Conservation (phyloP, 176 grass and related monocot genomes). For the Metroxylon sagu region DNA sequence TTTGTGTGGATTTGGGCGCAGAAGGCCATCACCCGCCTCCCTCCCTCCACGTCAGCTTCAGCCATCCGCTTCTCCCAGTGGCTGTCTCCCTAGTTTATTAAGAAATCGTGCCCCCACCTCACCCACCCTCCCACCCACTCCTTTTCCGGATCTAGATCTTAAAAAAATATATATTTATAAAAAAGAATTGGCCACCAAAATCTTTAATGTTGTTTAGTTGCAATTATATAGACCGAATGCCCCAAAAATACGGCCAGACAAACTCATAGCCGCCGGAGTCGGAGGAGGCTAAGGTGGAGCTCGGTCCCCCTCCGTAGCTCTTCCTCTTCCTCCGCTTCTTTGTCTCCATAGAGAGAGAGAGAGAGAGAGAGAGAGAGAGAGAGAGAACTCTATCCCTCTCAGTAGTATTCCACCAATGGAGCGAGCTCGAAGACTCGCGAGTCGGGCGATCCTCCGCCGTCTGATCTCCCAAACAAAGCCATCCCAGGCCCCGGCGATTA, state of each 20-base stretch:
- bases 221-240: too few species aligned
- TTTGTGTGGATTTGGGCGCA: neutral
- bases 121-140: neutral
- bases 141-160: neutral
- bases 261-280: too few species aligned
- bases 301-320: too few species aligned
- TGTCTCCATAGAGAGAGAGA: neutral
- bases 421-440: slow-evolving; percentile 74
- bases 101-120: neutral
- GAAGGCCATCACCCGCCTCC: neutral
- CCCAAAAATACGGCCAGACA: too few species aligned
- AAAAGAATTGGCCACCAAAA: too few species aligned
- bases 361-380: neutral
- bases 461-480: slow-evolving; percentile 36
- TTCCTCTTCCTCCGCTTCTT: too few species aligned
- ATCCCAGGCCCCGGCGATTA: neutral
- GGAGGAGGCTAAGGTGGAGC: too few species aligned
- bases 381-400: neutral
- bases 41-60: neutral
- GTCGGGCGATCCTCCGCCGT: slow-evolving; percentile 62
- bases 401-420: slow-evolving; percentile 35
- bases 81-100: neutral
- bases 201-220: too few species aligned
- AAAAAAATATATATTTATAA: too few species aligned
- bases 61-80: neutral